Base-by-base conservation (phyloP, 805 yeast species). In the Saturnispora halmiae region DNA sequence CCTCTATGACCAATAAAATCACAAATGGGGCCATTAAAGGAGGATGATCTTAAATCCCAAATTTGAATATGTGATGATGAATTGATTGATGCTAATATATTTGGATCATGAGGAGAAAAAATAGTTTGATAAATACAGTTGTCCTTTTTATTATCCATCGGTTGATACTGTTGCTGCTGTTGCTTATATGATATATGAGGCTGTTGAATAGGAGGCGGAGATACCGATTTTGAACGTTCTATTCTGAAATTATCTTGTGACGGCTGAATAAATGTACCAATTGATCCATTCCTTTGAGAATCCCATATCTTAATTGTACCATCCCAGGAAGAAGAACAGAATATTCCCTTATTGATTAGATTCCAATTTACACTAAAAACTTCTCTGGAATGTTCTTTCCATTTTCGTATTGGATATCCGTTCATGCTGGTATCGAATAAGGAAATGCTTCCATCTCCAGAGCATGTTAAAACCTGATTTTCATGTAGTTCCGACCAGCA, bases 401-500 rank as follows among this genome's bases (percentile, higher is more conserved):
- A 82, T 51, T 77, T 77, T 64, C 71, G 74, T 8, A 85, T 75
- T 1, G 95, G 95, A 54, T 73, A 85, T 33, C 77, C 64, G 2
- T 72, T 67, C 27, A 81, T 70, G 3, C 77, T 72, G 31, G 72
- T 68, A 60, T 90, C 98, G 55, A 87, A 90, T 39, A 90, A 59
- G 47, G 87, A 81, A 27, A 90, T 64, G 0, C 85, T 67, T 0
- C 97, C 97, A 61, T 90, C 98, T 2, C 98, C 98, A 46, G 82
- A 77, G 15, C 94, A 90, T 0, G 75, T 77, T 3, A 75, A 71
- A 1, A 83, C 71, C 51, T 88, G 97, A 59, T 85, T 87, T 46
- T 87, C 96, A 59, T 90, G 90, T 5, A 69, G 40, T 58, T 90
- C 98, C 42, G 88, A 82, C 97, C 97, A 90, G 0, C 90, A 75